These are phyloP conservation scores for Auxenochlorella pyrenoidosa DNA, from an alignment of 139 green algal genomes.

Conservation along the genomic window DNA sequence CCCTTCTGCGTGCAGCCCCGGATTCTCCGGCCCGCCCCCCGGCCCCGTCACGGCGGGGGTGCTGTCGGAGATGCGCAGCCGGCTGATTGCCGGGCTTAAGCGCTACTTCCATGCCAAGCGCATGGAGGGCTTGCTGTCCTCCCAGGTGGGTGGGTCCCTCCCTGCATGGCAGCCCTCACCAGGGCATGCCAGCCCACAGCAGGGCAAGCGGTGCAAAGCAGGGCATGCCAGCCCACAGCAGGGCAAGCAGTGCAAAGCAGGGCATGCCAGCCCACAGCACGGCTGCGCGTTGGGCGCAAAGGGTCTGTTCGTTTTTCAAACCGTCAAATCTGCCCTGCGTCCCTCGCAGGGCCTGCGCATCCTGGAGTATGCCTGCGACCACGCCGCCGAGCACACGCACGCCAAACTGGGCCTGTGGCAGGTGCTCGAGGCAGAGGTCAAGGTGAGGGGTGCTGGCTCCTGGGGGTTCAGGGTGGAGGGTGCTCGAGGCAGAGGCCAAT, in stretches of 20 bases:
- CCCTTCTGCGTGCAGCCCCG: neutral
- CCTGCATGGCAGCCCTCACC: too few relatives aligned
- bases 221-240: too few relatives aligned
- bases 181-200: too few relatives aligned
- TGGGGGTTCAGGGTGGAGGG: neutral
- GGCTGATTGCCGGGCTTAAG: slow-evolving; percentile 77
- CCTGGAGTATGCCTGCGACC: slow-evolving; percentile 76
- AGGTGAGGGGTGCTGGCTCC: slow-evolving; percentile 3
- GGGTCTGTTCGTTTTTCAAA: too few relatives aligned
- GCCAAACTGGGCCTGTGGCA: slow-evolving; percentile 56
- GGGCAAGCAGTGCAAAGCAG: too few relatives aligned
- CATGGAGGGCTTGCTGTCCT: slow-evolving; percentile 62
- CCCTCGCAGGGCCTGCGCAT: slow-evolving; percentile 67
- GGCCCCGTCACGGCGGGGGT: slow-evolving; percentile 2
- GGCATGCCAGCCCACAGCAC: too few relatives aligned
- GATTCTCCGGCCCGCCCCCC: neutral
- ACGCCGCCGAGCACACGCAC: slow-evolving; percentile 53
- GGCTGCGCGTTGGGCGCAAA: too few relatives aligned
- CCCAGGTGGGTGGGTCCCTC: too few relatives aligned
- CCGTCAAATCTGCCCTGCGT: too few relatives aligned
- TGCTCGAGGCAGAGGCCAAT: neutral
- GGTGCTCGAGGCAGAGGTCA: slow-evolving; percentile 48
- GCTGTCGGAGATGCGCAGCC: slow-evolving; percentile 52
- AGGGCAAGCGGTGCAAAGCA: too few relatives aligned
- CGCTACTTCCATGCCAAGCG: slow-evolving; percentile 81